These are phyloP conservation scores for Microdochium trichocladiopsis DNA, from an alignment of 2,329 filamentous ascomycete genomes.

Conservation along the genomic window DNA sequence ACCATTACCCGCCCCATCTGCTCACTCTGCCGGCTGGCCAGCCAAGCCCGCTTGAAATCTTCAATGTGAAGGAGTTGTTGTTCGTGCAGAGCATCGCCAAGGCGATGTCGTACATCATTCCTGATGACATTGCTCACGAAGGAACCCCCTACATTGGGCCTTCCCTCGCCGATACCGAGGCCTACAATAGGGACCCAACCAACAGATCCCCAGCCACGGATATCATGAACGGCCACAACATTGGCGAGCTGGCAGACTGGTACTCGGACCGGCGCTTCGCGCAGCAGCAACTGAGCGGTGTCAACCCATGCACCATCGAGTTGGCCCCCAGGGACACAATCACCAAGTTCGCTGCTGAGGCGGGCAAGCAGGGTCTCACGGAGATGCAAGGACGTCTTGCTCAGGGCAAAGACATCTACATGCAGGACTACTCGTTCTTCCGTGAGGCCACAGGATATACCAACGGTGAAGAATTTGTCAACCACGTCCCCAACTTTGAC, in stretches of 20 bases:
- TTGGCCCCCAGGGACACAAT: slow-evolving; percentile 18
- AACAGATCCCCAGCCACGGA: not conserved
- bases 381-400: not conserved
- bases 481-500: slow-evolving; percentile 14
- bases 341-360: not conserved
- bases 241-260: slow-evolving; percentile 26
- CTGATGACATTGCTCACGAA: not conserved
- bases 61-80: not conserved
- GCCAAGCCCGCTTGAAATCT: not conserved
- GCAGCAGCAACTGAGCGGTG: slow-evolving; percentile 34
- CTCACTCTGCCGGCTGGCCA: not conserved
- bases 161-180: not conserved
- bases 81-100: not conserved
- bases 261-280: slow-evolving; percentile 34
- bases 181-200: not conserved
- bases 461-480: slow-evolving; percentile 3
- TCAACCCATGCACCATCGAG: slow-evolving; percentile 37
- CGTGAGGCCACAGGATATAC: slow-evolving; percentile 22
- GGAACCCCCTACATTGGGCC: not conserved
- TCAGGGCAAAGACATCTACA: slow-evolving; percentile 27
- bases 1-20: not conserved
- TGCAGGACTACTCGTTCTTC: slow-evolving; percentile 37
- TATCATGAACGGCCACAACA: not conserved
- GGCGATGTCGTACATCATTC: not conserved
- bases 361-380: not conserved